Evolutionary conservation across 2,329 filamentous ascomycete species (phyloP).

Genomic region (Cordyceps militaris): DNA sequence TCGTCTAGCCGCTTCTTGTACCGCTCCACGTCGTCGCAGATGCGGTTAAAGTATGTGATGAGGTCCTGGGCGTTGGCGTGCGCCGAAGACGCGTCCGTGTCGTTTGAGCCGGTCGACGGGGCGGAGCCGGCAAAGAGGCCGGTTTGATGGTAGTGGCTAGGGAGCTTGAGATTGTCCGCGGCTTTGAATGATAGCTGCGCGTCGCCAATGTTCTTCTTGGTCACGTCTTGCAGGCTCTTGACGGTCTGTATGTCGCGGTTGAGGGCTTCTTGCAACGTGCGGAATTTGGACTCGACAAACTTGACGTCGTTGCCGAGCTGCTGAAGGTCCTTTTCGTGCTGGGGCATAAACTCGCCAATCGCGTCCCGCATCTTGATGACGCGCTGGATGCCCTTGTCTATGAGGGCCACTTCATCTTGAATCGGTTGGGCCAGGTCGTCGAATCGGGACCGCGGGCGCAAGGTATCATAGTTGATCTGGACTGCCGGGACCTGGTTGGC

Average conservation of each 20-base stretch:
- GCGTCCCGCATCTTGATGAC: conserved; percentile 75
- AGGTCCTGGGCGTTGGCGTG: conserved; percentile 35
- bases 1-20: conserved; percentile 38
- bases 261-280: conserved; percentile 36
- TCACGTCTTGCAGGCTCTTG: conserved; percentile 52
- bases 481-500: conserved; percentile 58
- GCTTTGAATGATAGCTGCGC: conserved; percentile 66
- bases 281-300: conserved; percentile 44
- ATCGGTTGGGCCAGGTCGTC: conserved; percentile 80
- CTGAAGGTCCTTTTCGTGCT: conserved; percentile 42
- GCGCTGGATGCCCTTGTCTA: conserved; percentile 73
- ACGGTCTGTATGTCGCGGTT: conserved; percentile 56
- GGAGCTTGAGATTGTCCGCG: conserved; percentile 67
- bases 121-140: conserved; percentile 34
- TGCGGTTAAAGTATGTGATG: conserved; percentile 38
- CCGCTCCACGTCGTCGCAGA: conserved; percentile 36
- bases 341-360: conserved; percentile 60
- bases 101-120: conserved; percentile 22
- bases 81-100: conserved; percentile 27
- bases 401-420: conserved; percentile 66
- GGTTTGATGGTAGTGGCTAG: conserved; percentile 47
- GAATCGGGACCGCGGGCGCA: conserved; percentile 84
- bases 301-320: conserved; percentile 41
- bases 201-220: conserved; percentile 59
- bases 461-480: conserved; percentile 68